Base-by-base conservation (phyloP, 345 rosid genomes). In the Boechera stricta region DNA sequence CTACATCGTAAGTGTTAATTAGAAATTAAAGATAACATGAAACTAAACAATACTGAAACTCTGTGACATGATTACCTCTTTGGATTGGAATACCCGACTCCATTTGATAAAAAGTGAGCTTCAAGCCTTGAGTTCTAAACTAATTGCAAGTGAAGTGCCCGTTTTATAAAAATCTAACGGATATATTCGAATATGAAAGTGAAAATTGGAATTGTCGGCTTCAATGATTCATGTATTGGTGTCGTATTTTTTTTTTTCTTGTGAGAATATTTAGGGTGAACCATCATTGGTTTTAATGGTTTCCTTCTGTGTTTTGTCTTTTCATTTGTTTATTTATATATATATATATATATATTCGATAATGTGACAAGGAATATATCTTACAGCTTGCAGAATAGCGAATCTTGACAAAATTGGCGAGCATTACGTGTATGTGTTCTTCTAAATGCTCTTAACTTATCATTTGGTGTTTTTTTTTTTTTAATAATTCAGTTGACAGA, bases 1-100 rank as follows among this genome's bases (percentile, higher is more conserved):
- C 96, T 69, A 87, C 51, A 29, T 81, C 82, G 1, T 85, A 92
- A 28, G 84, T 83, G 32, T 57, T 89, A 93, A 42, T 12, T 4
- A 62, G 13, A 42, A 38, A 21, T 13, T 3, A 74, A 9, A 35
- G 51, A 29, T 16, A 4, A 15, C 7, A 21, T 38, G 52, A 26
- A 62, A 49, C 0, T 7, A 7, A 49, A 41, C 21, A 24, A 54
- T n/a, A 52, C 11, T 51, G 36, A 42, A 76, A 61, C 36, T 45
- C 55, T 32, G 70, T 69, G 42, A 42, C 10, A 67, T 35, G 69
- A 9, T 24, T 76, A 52, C 69, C 76, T 72, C 53, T 49, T 51
- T 51, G 61, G 21, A 51, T 61, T 13, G 76, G 52, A 72, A 4
- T 39, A 51, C 38, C 29, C 1, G 38, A 10, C 76, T 77, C 66